phyloP scores from a whole-genome alignment of 2,329 filamentous ascomycete genomes.

The Xylariaceae sp. region DNA sequence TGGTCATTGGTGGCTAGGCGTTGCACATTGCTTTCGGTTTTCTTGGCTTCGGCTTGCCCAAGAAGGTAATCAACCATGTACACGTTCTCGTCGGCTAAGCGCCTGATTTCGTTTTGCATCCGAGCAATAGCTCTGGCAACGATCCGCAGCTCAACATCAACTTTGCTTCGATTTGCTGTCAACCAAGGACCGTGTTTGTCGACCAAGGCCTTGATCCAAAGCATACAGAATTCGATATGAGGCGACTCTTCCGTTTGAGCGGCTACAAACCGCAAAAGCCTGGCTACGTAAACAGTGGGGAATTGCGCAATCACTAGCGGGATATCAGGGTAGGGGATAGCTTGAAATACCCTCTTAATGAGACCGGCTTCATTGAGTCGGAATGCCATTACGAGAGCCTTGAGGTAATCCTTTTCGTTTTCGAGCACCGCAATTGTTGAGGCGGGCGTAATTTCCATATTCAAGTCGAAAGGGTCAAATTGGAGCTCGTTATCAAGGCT shows the following conservation, averaged over 20 bases:
- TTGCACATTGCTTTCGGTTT: conserved; percentile 7
- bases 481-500: conserved; percentile 76
- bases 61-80: conserved; percentile 83
- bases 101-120: conserved; percentile 76
- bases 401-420: conserved; percentile 72
- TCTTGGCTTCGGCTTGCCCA: conserved; percentile 39
- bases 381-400: conserved; percentile 95
- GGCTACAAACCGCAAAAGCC: conserved; percentile 80
- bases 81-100: conserved; percentile 78
- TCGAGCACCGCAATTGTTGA: conserved; percentile 67
- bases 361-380: conserved; percentile 82
- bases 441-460: conserved; percentile 86
- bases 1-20: conserved; percentile 12
- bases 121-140: conserved; percentile 74
- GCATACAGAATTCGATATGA: conserved; percentile 88
- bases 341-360: conserved; percentile 79
- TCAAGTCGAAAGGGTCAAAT: conserved; percentile 95
- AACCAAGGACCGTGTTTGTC: conserved; percentile 81
- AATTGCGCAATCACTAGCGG: conserved; percentile 70
- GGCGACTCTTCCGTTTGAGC: conserved; percentile 83
- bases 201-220: conserved; percentile 83
- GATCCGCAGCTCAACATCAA: conserved; percentile 78
- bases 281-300: conserved; percentile 78
- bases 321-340: conserved; percentile 70
- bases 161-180: conserved; percentile 69